Evolutionary conservation across 176 grass and related monocot species (phyloP).

Genomic region (Bothriochloa decipiens): DNA sequence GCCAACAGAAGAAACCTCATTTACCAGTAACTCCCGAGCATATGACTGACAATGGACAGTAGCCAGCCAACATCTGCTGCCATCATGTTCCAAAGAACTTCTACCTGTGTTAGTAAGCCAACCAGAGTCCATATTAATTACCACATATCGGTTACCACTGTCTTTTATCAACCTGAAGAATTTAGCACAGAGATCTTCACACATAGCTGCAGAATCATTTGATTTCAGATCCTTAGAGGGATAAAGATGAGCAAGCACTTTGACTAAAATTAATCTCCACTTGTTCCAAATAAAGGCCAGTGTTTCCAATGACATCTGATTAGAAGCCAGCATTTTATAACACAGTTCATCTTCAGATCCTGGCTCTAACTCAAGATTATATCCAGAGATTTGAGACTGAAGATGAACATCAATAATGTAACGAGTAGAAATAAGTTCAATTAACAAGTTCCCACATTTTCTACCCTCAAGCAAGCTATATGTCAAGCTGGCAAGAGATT

Average conservation of each 20-base stretch:
- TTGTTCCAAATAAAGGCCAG: constrained; percentile 55
- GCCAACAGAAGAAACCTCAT: constrained; percentile 66
- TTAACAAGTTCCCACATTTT: constrained; percentile 46
- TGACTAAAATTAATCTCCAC: constrained; percentile 50
- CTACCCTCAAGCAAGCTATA: constrained; percentile 44
- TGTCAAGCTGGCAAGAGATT: constrained; percentile 39
- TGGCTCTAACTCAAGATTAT: constrained; percentile 37
- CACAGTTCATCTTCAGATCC: constrained; percentile 17
- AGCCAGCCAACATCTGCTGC: constrained; percentile 34
- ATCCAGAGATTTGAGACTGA: constrained; percentile 22
- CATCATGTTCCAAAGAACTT: constrained; percentile 40
- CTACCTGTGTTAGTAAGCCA: constrained; percentile 52
- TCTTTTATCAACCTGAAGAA: constrained; percentile 74
- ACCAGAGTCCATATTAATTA: constrained; percentile 59
- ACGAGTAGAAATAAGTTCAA: constrained; percentile 53
- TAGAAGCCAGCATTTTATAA: constrained; percentile 44
- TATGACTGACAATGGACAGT: constrained; percentile 37
- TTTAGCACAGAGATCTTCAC: constrained; percentile 59
- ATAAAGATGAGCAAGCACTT: constrained; percentile 40
- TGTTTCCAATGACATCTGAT: constrained; percentile 47
- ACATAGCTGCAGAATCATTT: constrained; percentile 29
- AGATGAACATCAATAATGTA: constrained; percentile 68
- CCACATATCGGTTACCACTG: constrained; percentile 20
- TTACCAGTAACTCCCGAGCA: constrained; percentile 55
- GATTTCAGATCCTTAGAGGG: not conserved